Percentiles rank a stretch among this genome's conserved stretches.
Conservation (phyloP, 257 asterid species). For the Eustoma russellianum region DNA sequence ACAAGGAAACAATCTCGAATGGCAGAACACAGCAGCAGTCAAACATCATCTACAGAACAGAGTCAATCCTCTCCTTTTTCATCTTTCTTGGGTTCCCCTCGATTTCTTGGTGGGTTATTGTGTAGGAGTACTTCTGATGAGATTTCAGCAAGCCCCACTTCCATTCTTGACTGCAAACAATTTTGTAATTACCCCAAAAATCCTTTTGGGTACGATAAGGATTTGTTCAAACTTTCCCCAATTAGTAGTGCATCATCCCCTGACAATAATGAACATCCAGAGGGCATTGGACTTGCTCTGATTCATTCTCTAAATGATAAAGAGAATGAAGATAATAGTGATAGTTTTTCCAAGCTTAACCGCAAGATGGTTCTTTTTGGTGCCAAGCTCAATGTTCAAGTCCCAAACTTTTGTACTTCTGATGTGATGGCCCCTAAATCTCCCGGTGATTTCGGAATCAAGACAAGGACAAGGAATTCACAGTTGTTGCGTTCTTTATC, state of each 20-base stretch:
- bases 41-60: conserved; percentile 28
- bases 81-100: conserved; percentile 59
- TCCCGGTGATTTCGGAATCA: conserved; percentile 84
- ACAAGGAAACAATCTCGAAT: conserved; percentile 43
- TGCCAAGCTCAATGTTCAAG: conserved; percentile 69
- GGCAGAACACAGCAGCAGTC: conserved; percentile 34
- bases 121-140: conserved; percentile 33
- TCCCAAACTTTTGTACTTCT: conserved; percentile 29
- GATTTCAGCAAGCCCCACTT: conserved; percentile 51
- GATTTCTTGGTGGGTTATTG: conserved; percentile 49
- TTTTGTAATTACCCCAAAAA: conserved; percentile 19
- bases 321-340: conserved; percentile 10
- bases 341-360: conserved; percentile 21
- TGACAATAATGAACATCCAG: conserved; percentile 16
- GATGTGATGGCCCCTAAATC: conserved; percentile 48
- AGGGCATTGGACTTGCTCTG: conserved; percentile 69
- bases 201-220: conserved; percentile 40
- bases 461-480: conserved; percentile 44
- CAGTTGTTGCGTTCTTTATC: conserved; percentile 24
- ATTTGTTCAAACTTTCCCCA: neutral
- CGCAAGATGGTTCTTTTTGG: conserved; percentile 56
- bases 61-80: conserved; percentile 40
- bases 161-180: conserved; percentile 53
- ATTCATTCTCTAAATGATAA: conserved; percentile 38
- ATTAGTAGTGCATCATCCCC: neutral